Evolutionary conservation across 108 stramenopile species (phyloP), one percentile per base, ranked within the genome.

Genomic region (Schizochytrium sp.): DNA sequence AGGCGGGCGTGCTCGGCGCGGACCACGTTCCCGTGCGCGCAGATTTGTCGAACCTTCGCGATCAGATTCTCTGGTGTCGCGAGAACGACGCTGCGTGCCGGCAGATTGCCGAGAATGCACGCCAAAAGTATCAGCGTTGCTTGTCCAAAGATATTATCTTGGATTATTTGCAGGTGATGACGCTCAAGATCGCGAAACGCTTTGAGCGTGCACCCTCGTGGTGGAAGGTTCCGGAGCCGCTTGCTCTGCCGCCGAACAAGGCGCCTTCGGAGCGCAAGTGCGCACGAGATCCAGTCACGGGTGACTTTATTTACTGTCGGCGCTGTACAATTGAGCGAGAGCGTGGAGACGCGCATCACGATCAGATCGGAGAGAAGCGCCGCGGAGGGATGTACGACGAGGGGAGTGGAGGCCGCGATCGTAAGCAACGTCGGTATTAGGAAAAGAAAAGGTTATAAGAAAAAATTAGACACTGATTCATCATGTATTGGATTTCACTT

Each of bases 11-110:
- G 10, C 23, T 45, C 23, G 87, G 87, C 45, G 92, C 95, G 21
- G 99, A 99, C 89, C 99, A 99, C 92, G 96, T 99, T 59, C 98
- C 98, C 4, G 97, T 99, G 29, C 96, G 97, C 87, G 93, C 94
- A 4, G 99, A 99, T 91, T 90, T 99, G 43, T 96, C 96, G 21
- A 98, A 99, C 92, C 92, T 99, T 51, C 96, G 96, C 90, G 98
- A 99, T 90, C 95, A 97, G 89, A 97, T 99, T 59, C 89, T 94
- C 58, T 99, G 99, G 98, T 99, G 98, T 91, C 95, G 97, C 8
- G 90, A 94, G 28, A 95, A 99, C 89, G 99, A 99, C 91, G 98
- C 95, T 48, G 95, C 97, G 91, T 99, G 99, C 92, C 88, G 91
- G 60, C 83, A 95, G 87, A 99, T 94, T 58, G 94, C 94, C 6